Percentiles rank a stretch among this genome's conserved stretches.
These are phyloP conservation scores for Penicillium occitanis DNA, from an alignment of 2,329 filamentous ascomycete genomes.

Conservation along the genomic window DNA sequence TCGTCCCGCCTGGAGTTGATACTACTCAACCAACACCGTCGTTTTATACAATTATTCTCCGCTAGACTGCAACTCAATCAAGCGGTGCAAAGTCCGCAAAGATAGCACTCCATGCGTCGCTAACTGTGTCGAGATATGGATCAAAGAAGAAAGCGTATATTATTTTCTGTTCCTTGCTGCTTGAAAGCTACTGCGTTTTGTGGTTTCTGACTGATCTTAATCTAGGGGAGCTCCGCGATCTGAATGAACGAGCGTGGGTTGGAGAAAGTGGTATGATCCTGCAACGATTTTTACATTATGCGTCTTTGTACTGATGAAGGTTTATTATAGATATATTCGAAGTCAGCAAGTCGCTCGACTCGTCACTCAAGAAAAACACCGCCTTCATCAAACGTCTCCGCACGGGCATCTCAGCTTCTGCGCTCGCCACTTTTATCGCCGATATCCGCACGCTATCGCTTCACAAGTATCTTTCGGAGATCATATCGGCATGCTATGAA, in stretches of 20 bases:
- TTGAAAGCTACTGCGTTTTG: background rate
- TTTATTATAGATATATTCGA: conserved; percentile 66
- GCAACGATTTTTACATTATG: background rate
- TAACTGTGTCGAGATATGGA: conserved; percentile 42
- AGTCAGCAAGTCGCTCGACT: conserved; percentile 79
- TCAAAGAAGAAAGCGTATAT: conserved; percentile 51
- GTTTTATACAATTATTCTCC: background rate
- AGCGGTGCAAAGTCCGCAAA: conserved; percentile 17
- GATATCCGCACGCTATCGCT: conserved; percentile 88
- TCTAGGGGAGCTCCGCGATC: conserved; percentile 81
- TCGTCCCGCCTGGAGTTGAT: conserved; percentile 33
- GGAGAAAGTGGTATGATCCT: conserved; percentile 71
- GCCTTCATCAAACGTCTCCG: conserved; percentile 95
- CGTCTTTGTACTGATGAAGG: background rate
- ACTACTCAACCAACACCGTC: background rate
- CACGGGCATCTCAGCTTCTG: conserved; percentile 78
- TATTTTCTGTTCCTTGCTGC: background rate
- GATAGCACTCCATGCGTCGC: conserved; percentile 22
- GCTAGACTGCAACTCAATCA: background rate
- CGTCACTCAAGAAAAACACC: conserved; percentile 95
- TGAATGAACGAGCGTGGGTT: conserved; percentile 85
- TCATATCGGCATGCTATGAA: conserved; percentile 93
- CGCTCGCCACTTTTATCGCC: conserved; percentile 78
- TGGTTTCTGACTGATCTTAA: conserved; percentile 11
- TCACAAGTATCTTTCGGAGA: conserved; percentile 95